Evolutionary conservation across 345 rosid genomes (phyloP), one percentile per base, ranked within the genome.

Genomic region (Hypericum perforatum): DNA sequence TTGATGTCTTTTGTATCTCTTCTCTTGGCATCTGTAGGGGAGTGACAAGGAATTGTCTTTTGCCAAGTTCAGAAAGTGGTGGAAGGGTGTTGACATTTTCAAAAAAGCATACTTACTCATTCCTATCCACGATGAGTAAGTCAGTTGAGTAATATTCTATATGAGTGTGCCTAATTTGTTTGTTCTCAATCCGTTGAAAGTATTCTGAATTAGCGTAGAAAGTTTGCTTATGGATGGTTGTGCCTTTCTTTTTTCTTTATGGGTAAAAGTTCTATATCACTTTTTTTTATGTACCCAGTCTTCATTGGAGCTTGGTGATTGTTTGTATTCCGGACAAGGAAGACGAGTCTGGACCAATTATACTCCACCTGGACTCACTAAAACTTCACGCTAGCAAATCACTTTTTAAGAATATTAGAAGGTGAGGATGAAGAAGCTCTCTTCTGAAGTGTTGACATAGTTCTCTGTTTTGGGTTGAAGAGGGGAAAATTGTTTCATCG

Each of bases 271-370:
- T 22, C 32, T 22, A 22, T 22, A 22, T 22, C 32, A 22, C 32
- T 22, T 22, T 62, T 56, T 59, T 48, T 64, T 37, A 13, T 65
- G 40, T 58, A 46, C 69, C 56, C 79, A 88, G 98, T 64, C 76
- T 69, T 64, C 98, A 92, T 43, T 92, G 98, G 98, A 92, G 98
- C 70, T 79, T 92, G 74, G 89, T 81, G 60, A 92, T 88, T 54
- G 82, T 92, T 52, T 85, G 91, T 62, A 74, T 83, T 61, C 98
- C 94, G 9, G 89, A 83, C 67, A 76, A 80, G 71, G 78, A 82
- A 63, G 86, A 80, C 66, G 85, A 79, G 59, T 73, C 91, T 7
- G 94, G 85, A 41, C 85, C 90, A 16, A 83, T 79, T 40, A 68
- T 92, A 41, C 95, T 88, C 58, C 98, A 92, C 72, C 65, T 92